A percentile compares a stretch with the other conserved stretches of the same genome.
Conservation (phyloP, 805 yeast species). For the Sugiyamaella chiloensis region DNA sequence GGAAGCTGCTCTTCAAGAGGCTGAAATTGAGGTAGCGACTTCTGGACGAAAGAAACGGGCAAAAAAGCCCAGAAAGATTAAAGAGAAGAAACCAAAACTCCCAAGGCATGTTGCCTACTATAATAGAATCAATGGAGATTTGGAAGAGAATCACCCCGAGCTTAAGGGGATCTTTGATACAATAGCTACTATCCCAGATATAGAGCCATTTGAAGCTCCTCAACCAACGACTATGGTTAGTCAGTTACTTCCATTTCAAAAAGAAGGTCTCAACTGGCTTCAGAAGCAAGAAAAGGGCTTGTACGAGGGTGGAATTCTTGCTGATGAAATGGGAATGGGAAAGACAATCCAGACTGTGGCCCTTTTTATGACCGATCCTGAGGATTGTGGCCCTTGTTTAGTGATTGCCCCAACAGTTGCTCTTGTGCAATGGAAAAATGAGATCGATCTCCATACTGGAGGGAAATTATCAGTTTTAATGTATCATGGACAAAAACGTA, state of each 20-base stretch:
- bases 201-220: slow-evolving; percentile 40
- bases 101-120: slow-evolving; percentile 25
- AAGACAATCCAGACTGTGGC: slow-evolving; percentile 96
- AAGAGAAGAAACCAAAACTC: slow-evolving; percentile 13
- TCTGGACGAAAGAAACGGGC: slow-evolving; percentile 1
- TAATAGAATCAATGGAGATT: slow-evolving; percentile 58
- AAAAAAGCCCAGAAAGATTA: neutral
- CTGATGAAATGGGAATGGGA: slow-evolving; percentile 99
- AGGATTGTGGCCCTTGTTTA: slow-evolving; percentile 58
- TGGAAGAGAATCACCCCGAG: slow-evolving; percentile 77
- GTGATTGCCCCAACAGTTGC: slow-evolving; percentile 99
- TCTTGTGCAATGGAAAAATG: slow-evolving; percentile 94
- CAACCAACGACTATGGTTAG: slow-evolving; percentile 81
- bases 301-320: slow-evolving; percentile 86
- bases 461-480: slow-evolving; percentile 64
- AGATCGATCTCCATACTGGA: slow-evolving; percentile 80
- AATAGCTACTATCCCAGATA: slow-evolving; percentile 50
- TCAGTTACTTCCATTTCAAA: slow-evolving; percentile 80
- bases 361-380: slow-evolving; percentile 63
- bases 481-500: slow-evolving; percentile 84
- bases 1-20: neutral
- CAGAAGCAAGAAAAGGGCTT: slow-evolving; percentile 67
- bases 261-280: slow-evolving; percentile 92
- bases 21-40: neutral
- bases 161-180: slow-evolving; percentile 68